Percentiles rank a stretch among this genome's conserved stretches.
phyloP scores from a whole-genome alignment of 768 basidiomycete genomes.

The Phanerochaete carnosa region DNA sequence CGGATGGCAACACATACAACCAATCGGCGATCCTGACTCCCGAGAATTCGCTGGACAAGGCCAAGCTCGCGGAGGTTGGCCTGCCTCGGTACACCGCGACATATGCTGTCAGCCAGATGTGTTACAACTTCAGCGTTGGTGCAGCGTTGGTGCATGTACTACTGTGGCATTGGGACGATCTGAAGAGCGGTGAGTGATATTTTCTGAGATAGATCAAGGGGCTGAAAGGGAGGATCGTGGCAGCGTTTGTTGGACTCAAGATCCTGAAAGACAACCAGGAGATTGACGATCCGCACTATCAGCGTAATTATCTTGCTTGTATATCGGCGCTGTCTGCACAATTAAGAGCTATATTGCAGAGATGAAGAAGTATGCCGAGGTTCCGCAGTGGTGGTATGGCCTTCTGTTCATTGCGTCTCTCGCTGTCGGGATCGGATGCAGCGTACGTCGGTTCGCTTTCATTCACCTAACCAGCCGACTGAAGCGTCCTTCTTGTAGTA shows the following conservation, averaged over 20 bases:
- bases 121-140: conserved; percentile 47
- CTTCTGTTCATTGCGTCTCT: conserved; percentile 42
- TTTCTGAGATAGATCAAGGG: too few relatives aligned
- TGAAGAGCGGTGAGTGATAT: too few relatives aligned
- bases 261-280: conserved; percentile 35
- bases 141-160: conserved; percentile 47
- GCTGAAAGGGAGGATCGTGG: too few relatives aligned
- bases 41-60: conserved; percentile 33
- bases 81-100: conserved; percentile 38
- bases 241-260: too few relatives aligned
- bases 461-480: too few relatives aligned
- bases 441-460: conserved; percentile 24
- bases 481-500: too few relatives aligned
- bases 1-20: conserved; percentile 37
- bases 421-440: conserved; percentile 45
- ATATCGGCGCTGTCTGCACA: background rate
- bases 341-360: conserved; percentile 22
- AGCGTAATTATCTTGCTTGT: conserved; percentile 26
- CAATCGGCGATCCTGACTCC: conserved; percentile 39
- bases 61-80: conserved; percentile 26
- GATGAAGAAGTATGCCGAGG: conserved; percentile 51
- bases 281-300: conserved; percentile 50
- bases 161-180: conserved; percentile 52
- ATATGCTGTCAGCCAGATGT: conserved; percentile 45
- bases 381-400: conserved; percentile 50